Evolutionary conservation across 495 filamentous ascomycete species (phyloP).

Genomic region (Hapsidospora chrysogenum): DNA sequence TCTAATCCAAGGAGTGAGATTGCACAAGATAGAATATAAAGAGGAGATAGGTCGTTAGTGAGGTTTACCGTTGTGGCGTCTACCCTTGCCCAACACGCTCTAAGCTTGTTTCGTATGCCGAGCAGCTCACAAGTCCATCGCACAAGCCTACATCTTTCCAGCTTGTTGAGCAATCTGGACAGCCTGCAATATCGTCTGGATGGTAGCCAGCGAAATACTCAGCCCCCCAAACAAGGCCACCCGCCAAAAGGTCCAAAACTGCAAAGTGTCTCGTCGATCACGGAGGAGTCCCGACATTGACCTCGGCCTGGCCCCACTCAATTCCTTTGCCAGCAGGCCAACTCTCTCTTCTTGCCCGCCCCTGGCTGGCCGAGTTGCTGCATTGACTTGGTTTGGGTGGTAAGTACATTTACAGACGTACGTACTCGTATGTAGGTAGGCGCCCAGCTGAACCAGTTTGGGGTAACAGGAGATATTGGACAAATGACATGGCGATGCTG

Average conservation of each 20-base stretch:
- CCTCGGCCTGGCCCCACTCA: slow-evolving; percentile 1
- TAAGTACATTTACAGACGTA: not conserved
- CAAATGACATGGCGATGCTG: too few relatives aligned
- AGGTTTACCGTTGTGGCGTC: too few relatives aligned
- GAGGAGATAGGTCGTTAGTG: too few relatives aligned
- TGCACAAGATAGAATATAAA: too few relatives aligned
- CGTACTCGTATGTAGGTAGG: too few relatives aligned
- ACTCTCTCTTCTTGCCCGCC: slow-evolving; percentile 2
- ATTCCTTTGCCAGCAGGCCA: slow-evolving; percentile 2
- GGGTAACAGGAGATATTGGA: too few relatives aligned
- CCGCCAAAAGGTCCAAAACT: slow-evolving; percentile 3
- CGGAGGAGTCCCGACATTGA: slow-evolving; percentile 1
- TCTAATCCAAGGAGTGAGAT: too few relatives aligned
- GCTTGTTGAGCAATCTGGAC: slow-evolving; percentile 3
- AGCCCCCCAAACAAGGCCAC: not conserved
- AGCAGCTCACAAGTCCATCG: not conserved
- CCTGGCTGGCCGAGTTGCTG: not conserved
- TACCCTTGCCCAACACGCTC: too few relatives aligned
- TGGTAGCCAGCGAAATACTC: not conserved
- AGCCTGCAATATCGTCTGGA: slow-evolving; percentile 1
- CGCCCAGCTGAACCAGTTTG: not conserved
- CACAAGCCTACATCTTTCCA: not conserved
- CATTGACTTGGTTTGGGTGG: not conserved
- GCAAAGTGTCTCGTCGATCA: slow-evolving; percentile 2
- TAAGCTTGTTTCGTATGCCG: too few relatives aligned